Evolutionary conservation across 1,284 basidiomycete genomes (phyloP), one percentile per base, ranked within the genome.

Genomic region (Cutaneotrichosporon cavernicola): DNA sequence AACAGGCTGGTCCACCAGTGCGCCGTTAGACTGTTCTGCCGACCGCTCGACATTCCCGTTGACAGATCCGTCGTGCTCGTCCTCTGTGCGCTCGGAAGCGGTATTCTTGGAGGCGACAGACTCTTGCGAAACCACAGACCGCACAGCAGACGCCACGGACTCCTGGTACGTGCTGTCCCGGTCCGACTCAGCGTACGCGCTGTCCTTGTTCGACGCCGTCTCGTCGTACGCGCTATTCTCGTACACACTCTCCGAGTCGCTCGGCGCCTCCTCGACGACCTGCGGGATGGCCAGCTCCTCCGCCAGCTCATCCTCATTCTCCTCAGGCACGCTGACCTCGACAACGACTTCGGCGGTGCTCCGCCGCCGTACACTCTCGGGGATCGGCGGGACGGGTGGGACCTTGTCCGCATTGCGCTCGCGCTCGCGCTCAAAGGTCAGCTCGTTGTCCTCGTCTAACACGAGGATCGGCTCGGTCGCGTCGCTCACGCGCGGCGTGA

Each of bases 401-500:
- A 26, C 34, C 31, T 26, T 49, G 14, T 32, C 56, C 43, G 21
- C 26, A 13, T 32, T 31, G 18, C 51, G 51, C 16, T 30, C 10
- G 49, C 10, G 26, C 22, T 30, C 10, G 49, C 22, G 49, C 22
- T 30, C 22, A 13, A 53, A 18, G 16, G 5, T 34, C 21, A 31
- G 43, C 43, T 46, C 43, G 18, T 16, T 10, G 43, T 58, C 58
- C 76, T 66, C 81, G 69, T 64, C 70, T 10, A 64, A 67, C 10
- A 63, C 70, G 47, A 70, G 72, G 64, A 67, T 62, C 31, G 68
- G 71, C 60, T 69, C 71, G 21, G 60, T 22, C 2, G 56, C 49
- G 36, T 72, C 67, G 18, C 72, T 73, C 14, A 63, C 30, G 3
- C 65, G 63, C 16, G 74, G 74, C 7, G 74, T 76, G 11, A 69